Evolutionary conservation across 192 early-diverging fungal genomes (phyloP), one percentile per base, ranked within the genome.

Genomic region (Chytriomyces hyalinus): DNA sequence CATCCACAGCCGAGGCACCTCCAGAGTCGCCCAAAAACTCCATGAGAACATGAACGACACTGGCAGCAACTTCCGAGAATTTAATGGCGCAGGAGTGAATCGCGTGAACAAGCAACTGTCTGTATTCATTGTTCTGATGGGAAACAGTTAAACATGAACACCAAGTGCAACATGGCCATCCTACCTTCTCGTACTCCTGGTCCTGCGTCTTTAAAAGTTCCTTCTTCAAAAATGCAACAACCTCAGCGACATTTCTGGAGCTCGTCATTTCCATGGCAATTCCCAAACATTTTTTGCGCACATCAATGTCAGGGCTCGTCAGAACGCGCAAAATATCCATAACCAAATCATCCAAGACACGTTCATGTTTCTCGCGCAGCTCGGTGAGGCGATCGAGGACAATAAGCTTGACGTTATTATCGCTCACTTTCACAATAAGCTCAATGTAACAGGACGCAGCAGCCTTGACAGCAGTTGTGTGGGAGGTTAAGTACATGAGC

Each of bases 381-480:
- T 97, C 96, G 62, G 92, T 90, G 44, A 99, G 83, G 36, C 93
- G 90, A 79, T 96, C 94, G 57, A 99, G 86, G 8, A 98, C 96
- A 83, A 96, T 98, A 69, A 99, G 83, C 83, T 98, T 98, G 61
- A 99, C 91, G 81, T 99, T 99, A 85, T 98, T 99, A 80, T 99
- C 98, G 8, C 96, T 91, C 78, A 94, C 98, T 81, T 96, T 95
- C 20, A 93, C 84, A 67, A 93, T 92, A 49, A 99, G 88, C 64
- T 96, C 89, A 66, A 98, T 96, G 75, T 97, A 98, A 80, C 92
- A 94, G 20, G 90, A 81, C 0, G 96, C 97, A 8, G 94, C 96
- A 53, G 95, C 95, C 85, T 96, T 97, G 70, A 99, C 89, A 22
- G 96, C 97, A 6, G 92, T 89, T 49, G 94, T 88, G 78, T 96